A percentile compares a stretch with the other conserved stretches of the same genome.
Conservation (phyloP, 106 monocot genomes). For the Phalaenopsis equestris region DNA sequence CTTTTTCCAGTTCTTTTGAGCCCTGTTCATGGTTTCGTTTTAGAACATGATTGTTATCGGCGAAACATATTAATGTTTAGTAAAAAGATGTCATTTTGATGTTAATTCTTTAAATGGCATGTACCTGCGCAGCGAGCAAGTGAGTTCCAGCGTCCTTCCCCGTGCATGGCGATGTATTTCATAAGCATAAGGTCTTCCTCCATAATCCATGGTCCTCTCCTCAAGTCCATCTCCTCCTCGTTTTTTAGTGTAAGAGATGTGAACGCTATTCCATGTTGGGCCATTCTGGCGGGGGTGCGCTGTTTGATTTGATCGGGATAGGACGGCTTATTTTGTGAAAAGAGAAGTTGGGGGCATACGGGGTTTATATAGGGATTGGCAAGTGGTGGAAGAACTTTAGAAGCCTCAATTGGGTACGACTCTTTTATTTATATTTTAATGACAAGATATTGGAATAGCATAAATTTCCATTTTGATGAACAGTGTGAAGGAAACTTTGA, state of each 20-base stretch:
- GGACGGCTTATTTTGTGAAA: background rate
- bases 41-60: background rate
- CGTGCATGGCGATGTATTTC: constrained; percentile 54
- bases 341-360: background rate
- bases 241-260: background rate
- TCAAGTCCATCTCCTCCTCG: constrained; percentile 33
- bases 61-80: background rate
- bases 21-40: constrained; percentile 8
- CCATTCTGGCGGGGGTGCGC: background rate
- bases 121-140: constrained; percentile 63
- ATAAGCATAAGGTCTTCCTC: constrained; percentile 56
- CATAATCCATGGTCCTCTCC: constrained; percentile 60
- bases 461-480: background rate
- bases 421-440: background rate
- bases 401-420: background rate
- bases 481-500: background rate
- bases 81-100: background rate
- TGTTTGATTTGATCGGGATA: background rate
- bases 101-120: background rate
- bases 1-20: constrained; percentile 76
- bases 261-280: background rate
- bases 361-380: background rate
- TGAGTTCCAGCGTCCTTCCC: constrained; percentile 66
- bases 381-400: background rate
- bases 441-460: background rate